Evolutionary conservation across 2,329 filamentous ascomycete genomes (phyloP), one percentile per base, ranked within the genome.

Genomic region (Gaeumannomyces tritici): DNA sequence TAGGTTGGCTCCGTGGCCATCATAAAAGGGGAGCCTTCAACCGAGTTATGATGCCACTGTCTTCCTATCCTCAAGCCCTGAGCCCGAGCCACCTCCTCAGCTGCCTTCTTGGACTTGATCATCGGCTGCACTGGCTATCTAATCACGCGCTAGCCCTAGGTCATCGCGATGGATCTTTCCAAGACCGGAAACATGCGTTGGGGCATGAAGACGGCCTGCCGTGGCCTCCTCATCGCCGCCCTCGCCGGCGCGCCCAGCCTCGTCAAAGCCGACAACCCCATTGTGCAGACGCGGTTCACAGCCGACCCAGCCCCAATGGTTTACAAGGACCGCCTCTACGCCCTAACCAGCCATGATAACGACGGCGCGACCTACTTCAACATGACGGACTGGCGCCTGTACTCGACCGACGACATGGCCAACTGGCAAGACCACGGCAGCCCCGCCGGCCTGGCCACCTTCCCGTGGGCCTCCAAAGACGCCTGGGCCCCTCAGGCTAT

Each of bases 401-500:
- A 68, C 64, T 74, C 73, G 15, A 67, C 71, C 1, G 63, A 65
- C 3, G 72, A 75, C 63, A 71, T 74, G 69, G 71, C 64, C 55
- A 75, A 74, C 66, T 74, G 73, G 73, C 68, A 68, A 21, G 66
- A 73, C 63, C 67, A 69, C 57, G 71, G 71, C 57, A 57, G 62
- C 1, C 64, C 67, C 58, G 64, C 70, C 64, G 62, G 62, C 64
- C 65, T 74, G 1, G 58, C 62, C 9, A 71, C 69, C 1, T 75
- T 75, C 63, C 62, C 62, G 51, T 75, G 73, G 73, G 73, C 73
- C 13, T 66, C 64, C n/a, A 64, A 62, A n/a, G 68, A 72, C n/a
- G 73, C 73, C 2, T 75, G 73, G 72, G 73, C 73, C 0, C 69
- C 68, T 2, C 72, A 74, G 58, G 68, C 70, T 3, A 65, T 75